phyloP scores from a whole-genome alignment of 768 basidiomycete genomes.

The Cantharellus cinnabarinus region DNA sequence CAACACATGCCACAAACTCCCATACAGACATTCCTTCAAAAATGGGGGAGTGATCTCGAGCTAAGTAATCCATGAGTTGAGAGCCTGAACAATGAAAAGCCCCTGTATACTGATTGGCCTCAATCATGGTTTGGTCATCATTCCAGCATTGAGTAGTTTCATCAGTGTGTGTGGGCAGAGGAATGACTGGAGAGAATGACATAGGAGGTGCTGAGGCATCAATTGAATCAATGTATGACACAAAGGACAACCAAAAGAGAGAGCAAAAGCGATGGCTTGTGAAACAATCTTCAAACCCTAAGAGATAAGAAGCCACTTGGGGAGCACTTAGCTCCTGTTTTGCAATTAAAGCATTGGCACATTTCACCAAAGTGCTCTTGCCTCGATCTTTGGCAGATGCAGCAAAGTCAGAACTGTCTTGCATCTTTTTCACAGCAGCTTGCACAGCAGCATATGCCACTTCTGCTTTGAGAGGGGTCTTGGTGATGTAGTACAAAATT shows the following conservation, averaged over 20 bases:
- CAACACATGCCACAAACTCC: not conserved
- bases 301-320: constrained; percentile 19
- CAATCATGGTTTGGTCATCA: not conserved
- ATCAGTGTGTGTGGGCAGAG: not conserved
- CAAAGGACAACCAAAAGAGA: constrained; percentile 21
- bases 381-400: constrained; percentile 10
- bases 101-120: not conserved
- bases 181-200: not conserved
- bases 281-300: constrained; percentile 20
- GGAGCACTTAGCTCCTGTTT: constrained; percentile 23
- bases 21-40: not conserved
- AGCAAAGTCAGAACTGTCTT: constrained; percentile 9
- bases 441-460: constrained; percentile 22
- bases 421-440: constrained; percentile 17
- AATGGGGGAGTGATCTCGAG: constrained; percentile 4
- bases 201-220: not conserved
- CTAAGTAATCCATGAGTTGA: constrained; percentile 10
- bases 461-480: constrained; percentile 24
- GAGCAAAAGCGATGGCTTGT: constrained; percentile 19
- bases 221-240: constrained; percentile 11
- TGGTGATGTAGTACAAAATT: constrained; percentile 26
- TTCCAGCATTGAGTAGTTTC: not conserved
- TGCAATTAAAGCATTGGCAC: constrained; percentile 20
- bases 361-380: constrained; percentile 21
- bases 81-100: not conserved